phyloP scores from a whole-genome alignment of 805 yeast genomes.

The Kazachstania martiniae region DNA sequence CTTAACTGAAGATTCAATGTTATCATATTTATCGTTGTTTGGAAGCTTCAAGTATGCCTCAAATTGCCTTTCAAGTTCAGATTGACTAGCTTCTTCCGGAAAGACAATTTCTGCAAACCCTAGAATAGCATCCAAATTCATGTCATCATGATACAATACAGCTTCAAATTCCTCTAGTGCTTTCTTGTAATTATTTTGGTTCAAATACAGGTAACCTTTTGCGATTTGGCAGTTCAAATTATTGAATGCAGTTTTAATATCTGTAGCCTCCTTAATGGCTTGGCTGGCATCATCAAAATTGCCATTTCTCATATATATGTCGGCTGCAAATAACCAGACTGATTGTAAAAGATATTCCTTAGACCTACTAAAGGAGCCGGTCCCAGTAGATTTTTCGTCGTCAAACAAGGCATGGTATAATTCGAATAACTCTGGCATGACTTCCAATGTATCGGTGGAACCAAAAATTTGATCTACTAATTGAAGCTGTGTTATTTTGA shows the following conservation, averaged over 20 bases:
- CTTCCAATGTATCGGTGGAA: conserved; percentile 45
- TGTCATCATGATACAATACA: conserved; percentile 40
- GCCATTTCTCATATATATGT: conserved; percentile 40
- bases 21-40: not conserved
- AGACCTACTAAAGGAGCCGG: conserved; percentile 6
- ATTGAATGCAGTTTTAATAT: conserved; percentile 32
- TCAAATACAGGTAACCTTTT: conserved; percentile 25
- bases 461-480: conserved; percentile 56
- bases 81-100: conserved; percentile 25
- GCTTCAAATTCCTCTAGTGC: conserved; percentile 58
- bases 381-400: conserved; percentile 5
- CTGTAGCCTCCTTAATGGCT: conserved; percentile 63
- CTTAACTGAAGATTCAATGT: not conserved
- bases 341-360: conserved; percentile 40
- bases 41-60: conserved; percentile 1
- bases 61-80: conserved; percentile 3
- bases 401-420: conserved; percentile 42
- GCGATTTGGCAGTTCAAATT: conserved; percentile 22
- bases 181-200: conserved; percentile 31
- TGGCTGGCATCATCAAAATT: conserved; percentile 53
- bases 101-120: conserved; percentile 45
- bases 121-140: conserved; percentile 40
- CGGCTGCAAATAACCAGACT: conserved; percentile 68
- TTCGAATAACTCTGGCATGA: conserved; percentile 55
- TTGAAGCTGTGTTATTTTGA: conserved; percentile 66